Evolutionary conservation across 179 eudicot species (phyloP).

Genomic region (Sideroxylon spinosum): DNA sequence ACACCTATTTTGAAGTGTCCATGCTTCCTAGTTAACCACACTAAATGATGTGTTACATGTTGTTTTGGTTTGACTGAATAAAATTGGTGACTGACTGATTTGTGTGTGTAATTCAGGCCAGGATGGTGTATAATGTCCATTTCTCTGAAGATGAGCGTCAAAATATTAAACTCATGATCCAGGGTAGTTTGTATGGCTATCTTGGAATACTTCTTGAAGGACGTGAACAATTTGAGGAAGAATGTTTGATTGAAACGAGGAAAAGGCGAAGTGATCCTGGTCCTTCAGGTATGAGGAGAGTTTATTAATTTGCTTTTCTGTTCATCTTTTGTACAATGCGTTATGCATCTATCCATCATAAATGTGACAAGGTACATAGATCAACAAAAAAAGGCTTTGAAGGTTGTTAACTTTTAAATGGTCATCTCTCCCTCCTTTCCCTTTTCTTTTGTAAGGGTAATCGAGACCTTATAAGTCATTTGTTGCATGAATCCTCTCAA

Average conservation of each 20-base stretch:
- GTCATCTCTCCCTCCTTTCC: too few relatives aligned
- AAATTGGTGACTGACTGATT: not conserved
- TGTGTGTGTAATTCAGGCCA: conserved; percentile 45
- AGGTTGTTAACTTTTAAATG: not conserved
- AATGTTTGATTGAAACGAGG: conserved; percentile 27
- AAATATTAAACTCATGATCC: conserved; percentile 61
- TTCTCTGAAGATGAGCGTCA: conserved; percentile 77
- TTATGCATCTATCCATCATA: not conserved
- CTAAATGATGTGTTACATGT: not conserved
- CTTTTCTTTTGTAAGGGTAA: not conserved
- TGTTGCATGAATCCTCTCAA: not conserved
- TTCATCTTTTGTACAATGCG: not conserved
- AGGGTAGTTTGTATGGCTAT: conserved; percentile 65
- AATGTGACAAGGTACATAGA: not conserved
- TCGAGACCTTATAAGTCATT: not conserved
- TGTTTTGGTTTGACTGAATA: not conserved
- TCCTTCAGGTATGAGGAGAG: conserved; percentile 42
- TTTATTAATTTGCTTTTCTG: conserved; percentile 1
- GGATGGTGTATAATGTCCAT: conserved; percentile 53
- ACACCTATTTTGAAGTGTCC: too few relatives aligned
- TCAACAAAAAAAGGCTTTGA: too few relatives aligned
- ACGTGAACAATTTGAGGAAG: conserved; percentile 78
- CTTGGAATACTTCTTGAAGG: conserved; percentile 72
- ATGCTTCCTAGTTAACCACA: not conserved
- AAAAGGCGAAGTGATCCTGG: conserved; percentile 28